phyloP scores from a whole-genome alignment of 2,329 filamentous ascomycete species.

The Cordyceps pruinosa region DNA sequence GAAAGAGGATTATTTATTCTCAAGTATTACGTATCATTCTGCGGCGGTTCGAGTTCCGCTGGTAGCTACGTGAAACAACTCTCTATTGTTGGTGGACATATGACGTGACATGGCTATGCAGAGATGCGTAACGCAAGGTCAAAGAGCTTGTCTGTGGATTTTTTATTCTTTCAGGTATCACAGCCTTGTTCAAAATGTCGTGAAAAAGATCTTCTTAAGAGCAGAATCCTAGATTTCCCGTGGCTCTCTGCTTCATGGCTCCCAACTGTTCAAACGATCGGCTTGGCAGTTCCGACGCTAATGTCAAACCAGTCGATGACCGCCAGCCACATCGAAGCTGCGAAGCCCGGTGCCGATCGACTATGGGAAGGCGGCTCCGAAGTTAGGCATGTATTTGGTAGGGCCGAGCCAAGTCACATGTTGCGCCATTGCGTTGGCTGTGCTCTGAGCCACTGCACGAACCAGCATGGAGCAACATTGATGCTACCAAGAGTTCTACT shows the following conservation, averaged over 20 bases:
- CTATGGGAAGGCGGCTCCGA: neutral
- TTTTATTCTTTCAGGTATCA: neutral
- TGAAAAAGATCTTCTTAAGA: neutral
- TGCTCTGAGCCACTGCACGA: neutral
- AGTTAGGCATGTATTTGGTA: neutral
- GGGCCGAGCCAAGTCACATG: neutral
- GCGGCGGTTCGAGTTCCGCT: neutral
- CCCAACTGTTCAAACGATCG: neutral
- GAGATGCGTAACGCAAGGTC: neutral
- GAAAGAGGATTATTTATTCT: neutral
- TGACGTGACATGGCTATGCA: neutral
- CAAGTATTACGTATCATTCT: neutral
- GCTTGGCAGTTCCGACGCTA: neutral
- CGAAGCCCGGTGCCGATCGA: slow-evolving; percentile 6
- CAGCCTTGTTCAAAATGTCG: neutral
- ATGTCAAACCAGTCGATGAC: neutral
- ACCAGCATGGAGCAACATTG: neutral
- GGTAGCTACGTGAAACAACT: neutral
- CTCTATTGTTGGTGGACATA: neutral
- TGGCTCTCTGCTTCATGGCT: neutral
- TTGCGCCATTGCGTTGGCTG: neutral
- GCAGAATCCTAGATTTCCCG: too few relatives aligned
- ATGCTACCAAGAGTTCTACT: neutral
- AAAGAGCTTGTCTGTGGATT: neutral
- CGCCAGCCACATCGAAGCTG: slow-evolving; percentile 9